These are phyloP conservation scores for Monosporascus sp. DNA, from an alignment of 2,329 filamentous ascomycete genomes.

Conservation along the genomic window DNA sequence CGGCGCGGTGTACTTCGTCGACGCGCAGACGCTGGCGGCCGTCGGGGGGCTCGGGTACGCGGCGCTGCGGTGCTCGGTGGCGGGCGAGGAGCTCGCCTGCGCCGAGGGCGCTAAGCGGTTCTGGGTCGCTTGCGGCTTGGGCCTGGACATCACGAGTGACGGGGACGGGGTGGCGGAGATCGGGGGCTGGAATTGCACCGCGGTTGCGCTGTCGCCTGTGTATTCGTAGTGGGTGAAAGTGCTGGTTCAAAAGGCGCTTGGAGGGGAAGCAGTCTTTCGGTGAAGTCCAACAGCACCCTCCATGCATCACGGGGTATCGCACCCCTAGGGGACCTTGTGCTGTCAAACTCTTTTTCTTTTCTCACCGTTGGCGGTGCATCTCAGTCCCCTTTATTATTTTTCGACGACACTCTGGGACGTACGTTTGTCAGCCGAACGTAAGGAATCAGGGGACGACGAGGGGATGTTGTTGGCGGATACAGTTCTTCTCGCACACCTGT, in stretches of 20 bases:
- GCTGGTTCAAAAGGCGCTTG: neutral
- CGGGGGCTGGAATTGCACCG: constrained; percentile 22
- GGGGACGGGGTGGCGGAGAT: constrained; percentile 19
- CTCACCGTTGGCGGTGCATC: too few relatives aligned
- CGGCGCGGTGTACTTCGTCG: constrained; percentile 23
- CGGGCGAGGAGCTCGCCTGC: constrained; percentile 13
- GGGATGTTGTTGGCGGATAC: too few relatives aligned
- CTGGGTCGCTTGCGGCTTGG: constrained; percentile 27
- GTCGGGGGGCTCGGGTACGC: constrained; percentile 18
- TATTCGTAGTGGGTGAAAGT: constrained; percentile 6
- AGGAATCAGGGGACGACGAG: too few relatives aligned
- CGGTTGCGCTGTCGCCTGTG: constrained; percentile 11
- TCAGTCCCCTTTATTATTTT: too few relatives aligned
- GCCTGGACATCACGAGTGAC: constrained; percentile 21
- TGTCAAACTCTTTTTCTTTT: too few relatives aligned
- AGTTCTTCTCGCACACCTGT: too few relatives aligned
- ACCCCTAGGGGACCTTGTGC: too few relatives aligned
- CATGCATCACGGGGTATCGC: too few relatives aligned
- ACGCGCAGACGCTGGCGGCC: constrained; percentile 13
- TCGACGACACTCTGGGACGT: too few relatives aligned
- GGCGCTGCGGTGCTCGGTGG: constrained; percentile 13
- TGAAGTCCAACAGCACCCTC: too few relatives aligned
- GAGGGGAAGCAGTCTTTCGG: too few relatives aligned
- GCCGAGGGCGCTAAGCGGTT: constrained; percentile 12
- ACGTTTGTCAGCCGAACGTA: too few relatives aligned